Evolutionary conservation across 2,329 filamentous ascomycete genomes (phyloP).

Genomic region (Celoporthe dispersa): DNA sequence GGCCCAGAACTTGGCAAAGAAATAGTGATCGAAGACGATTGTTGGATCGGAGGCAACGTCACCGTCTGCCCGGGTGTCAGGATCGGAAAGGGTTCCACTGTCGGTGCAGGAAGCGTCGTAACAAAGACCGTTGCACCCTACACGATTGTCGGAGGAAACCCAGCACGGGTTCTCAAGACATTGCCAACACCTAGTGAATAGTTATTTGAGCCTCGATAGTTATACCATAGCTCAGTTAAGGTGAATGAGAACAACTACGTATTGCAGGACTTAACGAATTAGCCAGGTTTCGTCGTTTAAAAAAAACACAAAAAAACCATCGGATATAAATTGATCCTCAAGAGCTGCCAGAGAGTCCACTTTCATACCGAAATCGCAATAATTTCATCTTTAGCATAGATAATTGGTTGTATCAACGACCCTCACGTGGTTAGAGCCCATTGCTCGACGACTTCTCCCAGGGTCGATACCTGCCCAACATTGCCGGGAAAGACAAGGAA

Average conservation of each 20-base stretch:
- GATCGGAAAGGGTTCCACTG: constrained; percentile 9
- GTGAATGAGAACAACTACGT: too few relatives aligned
- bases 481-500: constrained; percentile 65
- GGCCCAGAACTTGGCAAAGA: constrained; percentile 76
- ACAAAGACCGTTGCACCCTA: constrained; percentile 60
- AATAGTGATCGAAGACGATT: constrained; percentile 50
- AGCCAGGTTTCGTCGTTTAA: too few relatives aligned
- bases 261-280: too few relatives aligned
- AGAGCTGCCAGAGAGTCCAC: too few relatives aligned
- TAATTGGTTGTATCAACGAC: too few relatives aligned
- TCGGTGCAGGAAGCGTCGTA: constrained; percentile 5
- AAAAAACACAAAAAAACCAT: too few relatives aligned
- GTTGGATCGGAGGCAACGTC: constrained; percentile 8
- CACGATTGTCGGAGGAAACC: constrained; percentile 68
- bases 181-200: too few relatives aligned
- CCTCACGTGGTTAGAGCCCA: constrained; percentile 34
- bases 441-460: constrained; percentile 49
- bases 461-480: constrained; percentile 53
- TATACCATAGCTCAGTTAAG: too few relatives aligned
- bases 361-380: too few relatives aligned
- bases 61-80: constrained; percentile 1
- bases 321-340: too few relatives aligned
- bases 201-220: too few relatives aligned
- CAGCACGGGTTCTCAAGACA: constrained; percentile 59
- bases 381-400: too few relatives aligned